A percentile compares a stretch with the other conserved stretches of the same genome.
These are phyloP conservation scores for Diutina siamensis DNA, from an alignment of 1,139 yeast species.

Conservation along the genomic window DNA sequence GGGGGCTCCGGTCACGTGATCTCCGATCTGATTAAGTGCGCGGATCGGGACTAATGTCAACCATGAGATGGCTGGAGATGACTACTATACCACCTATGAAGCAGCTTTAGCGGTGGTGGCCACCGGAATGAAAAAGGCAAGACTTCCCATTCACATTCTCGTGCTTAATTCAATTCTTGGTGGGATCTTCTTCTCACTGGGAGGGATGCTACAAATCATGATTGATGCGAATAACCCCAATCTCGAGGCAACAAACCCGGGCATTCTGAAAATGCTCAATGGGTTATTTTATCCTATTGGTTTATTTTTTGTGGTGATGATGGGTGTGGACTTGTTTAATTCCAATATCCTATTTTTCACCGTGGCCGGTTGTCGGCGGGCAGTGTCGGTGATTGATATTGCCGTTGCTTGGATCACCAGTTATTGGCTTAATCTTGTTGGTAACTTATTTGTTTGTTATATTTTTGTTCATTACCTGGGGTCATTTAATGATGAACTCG, in stretches of 20 bases:
- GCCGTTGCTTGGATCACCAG: constrained; percentile 59
- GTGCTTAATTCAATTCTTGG: constrained; percentile 56
- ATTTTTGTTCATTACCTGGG: constrained; percentile 47
- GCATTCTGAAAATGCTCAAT: constrained; percentile 39
- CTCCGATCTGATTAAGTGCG: not conserved
- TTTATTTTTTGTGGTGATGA: constrained; percentile 55
- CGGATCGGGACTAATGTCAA: not conserved
- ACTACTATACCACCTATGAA: constrained; percentile 60
- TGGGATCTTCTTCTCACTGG: constrained; percentile 56
- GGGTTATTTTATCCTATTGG: constrained; percentile 59
- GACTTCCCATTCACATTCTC: constrained; percentile 47
- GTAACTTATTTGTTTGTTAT: constrained; percentile 54
- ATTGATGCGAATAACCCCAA: constrained; percentile 41
- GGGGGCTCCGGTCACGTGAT: not conserved
- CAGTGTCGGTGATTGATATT: constrained; percentile 52
- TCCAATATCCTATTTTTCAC: constrained; percentile 61
- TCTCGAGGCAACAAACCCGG: constrained; percentile 34
- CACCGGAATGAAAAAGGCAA: constrained; percentile 69
- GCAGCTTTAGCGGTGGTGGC: constrained; percentile 77
- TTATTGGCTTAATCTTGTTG: constrained; percentile 53
- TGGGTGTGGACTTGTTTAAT: constrained; percentile 67
- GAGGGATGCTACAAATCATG: constrained; percentile 59
- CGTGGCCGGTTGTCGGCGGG: constrained; percentile 57
- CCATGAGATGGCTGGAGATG: constrained; percentile 4
- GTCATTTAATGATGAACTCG: constrained; percentile 48